phyloP scores from a whole-genome alignment of 1,139 yeast species.

The Suhomyces yuchorum region DNA sequence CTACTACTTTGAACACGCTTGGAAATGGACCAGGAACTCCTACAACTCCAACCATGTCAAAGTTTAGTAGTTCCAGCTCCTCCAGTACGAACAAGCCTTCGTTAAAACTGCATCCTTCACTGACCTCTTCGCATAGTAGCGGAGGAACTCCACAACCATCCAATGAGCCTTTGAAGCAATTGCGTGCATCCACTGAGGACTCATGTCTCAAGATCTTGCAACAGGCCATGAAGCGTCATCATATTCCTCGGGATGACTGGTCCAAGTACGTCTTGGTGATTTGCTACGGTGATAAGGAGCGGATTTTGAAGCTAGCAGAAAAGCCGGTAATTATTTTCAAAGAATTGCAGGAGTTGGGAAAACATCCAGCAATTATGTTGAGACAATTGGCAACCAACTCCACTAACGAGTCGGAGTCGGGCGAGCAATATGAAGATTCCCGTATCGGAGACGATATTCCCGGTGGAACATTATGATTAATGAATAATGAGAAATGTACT shows the following conservation, averaged over 20 bases:
- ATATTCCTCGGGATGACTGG: slow-evolving; percentile 81
- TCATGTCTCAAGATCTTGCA: slow-evolving; percentile 88
- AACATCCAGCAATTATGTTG: slow-evolving; percentile 91
- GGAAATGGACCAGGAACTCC: slow-evolving; percentile 13
- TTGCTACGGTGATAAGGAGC: slow-evolving; percentile 88
- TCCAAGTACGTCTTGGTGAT: slow-evolving; percentile 85
- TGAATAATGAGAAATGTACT: neutral
- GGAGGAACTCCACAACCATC: slow-evolving; percentile 10
- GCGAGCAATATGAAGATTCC: slow-evolving; percentile 41
- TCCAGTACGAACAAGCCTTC: slow-evolving; percentile 15
- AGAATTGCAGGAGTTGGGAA: slow-evolving; percentile 82
- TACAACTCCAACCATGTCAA: slow-evolving; percentile 13
- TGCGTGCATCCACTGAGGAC: slow-evolving; percentile 88
- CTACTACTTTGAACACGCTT: slow-evolving; percentile 18
- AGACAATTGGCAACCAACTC: slow-evolving; percentile 63
- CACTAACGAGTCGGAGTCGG: slow-evolving; percentile 36
- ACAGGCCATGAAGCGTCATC: slow-evolving; percentile 87
- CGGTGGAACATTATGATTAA: slow-evolving; percentile 50
- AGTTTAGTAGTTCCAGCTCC: slow-evolving; percentile 6
- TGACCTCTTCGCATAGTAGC: slow-evolving; percentile 17
- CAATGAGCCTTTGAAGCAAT: slow-evolving; percentile 77
- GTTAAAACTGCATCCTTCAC: slow-evolving; percentile 20
- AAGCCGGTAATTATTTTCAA: slow-evolving; percentile 88
- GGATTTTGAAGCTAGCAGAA: slow-evolving; percentile 81
- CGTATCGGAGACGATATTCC: slow-evolving; percentile 54